Percentiles rank a stretch among this genome's conserved stretches.
phyloP scores from a whole-genome alignment of 305 asterid species.

The Rubia tinctorum region DNA sequence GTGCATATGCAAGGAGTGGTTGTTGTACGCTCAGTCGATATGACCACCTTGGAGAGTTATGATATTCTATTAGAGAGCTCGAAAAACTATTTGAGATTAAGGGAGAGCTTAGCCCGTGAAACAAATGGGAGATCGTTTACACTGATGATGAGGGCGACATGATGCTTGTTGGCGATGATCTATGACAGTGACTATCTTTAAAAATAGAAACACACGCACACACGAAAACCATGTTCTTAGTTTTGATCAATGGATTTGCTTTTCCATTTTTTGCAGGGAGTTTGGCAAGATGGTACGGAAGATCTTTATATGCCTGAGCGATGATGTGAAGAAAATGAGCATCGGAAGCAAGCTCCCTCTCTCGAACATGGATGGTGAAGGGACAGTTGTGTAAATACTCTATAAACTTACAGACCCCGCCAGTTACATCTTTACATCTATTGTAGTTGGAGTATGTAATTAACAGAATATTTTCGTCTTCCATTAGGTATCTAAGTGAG shows the following conservation, averaged over 20 bases:
- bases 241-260: background rate
- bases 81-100: slow-evolving; percentile 66
- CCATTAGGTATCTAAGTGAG: background rate
- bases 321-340: slow-evolving; percentile 81
- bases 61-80: slow-evolving; percentile 54
- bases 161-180: slow-evolving; percentile 96
- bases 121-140: slow-evolving; percentile 72
- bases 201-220: background rate
- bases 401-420: background rate
- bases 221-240: background rate
- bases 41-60: slow-evolving; percentile 55
- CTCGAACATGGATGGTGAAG: slow-evolving; percentile 38
- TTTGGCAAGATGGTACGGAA: slow-evolving; percentile 67
- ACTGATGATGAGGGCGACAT: slow-evolving; percentile 80
- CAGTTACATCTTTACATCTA: background rate
- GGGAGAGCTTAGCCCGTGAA: slow-evolving; percentile 71
- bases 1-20: slow-evolving; percentile 91
- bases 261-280: slow-evolving; percentile 42
- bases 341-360: slow-evolving; percentile 45
- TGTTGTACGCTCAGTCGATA: slow-evolving; percentile 91
- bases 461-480: slow-evolving; percentile 27
- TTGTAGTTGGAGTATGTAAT: slow-evolving; percentile 37
- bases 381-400: slow-evolving; percentile 6
- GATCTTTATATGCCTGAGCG: slow-evolving; percentile 61
- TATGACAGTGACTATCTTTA: slow-evolving; percentile 66